Evolutionary conservation across 768 basidiomycete genomes (phyloP), one percentile per base, ranked within the genome.

Genomic region (Leccinum sublutescens): DNA sequence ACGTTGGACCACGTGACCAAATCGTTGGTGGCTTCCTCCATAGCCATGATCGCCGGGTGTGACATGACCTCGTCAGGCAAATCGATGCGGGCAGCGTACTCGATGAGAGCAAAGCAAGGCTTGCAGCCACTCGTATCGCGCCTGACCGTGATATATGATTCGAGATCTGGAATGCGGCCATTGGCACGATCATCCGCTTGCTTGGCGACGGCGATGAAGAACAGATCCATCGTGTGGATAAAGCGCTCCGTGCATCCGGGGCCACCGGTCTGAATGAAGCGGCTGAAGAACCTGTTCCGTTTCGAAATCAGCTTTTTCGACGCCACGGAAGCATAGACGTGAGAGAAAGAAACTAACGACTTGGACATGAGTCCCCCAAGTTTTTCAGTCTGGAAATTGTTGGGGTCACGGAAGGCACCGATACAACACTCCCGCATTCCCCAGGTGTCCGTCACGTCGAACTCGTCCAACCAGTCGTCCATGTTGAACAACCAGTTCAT

Each of bases 81-180:
- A 62, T 84, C 78, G 38, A 86, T 76, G 25, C 71, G 68, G 34
- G 75, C 72, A 3, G 81, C 81, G 56, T 84, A 90, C 63, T 87
- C 84, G 57, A 80, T 80, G 4, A 84, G 71, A 15, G 77, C 78
- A 59, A 82, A 80, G 53, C 80, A 76, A 0, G 82, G 79, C 57
- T 80, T 80, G 64, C 77, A 80, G 9, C 79, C 84, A 55, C 78
- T 80, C 11, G 82, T 84, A 54, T 83, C 78, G 31, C 85, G 77
- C 50, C 85, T 78, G 48, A 85, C 72, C 14, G 70, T 60, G 56
- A 85, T 76, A 67, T 85, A 87, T 14, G 79, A 77, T 55, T 85
- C 81, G 25, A 85, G 72, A 60, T 77, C 77, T n/a, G 79, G 75
- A 21, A 78, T 65, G 2, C 56, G 61, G 6, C 74, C 69, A 7